Base-by-base conservation (phyloP, 441 rosid species). In the Francoa sonchifolia region DNA sequence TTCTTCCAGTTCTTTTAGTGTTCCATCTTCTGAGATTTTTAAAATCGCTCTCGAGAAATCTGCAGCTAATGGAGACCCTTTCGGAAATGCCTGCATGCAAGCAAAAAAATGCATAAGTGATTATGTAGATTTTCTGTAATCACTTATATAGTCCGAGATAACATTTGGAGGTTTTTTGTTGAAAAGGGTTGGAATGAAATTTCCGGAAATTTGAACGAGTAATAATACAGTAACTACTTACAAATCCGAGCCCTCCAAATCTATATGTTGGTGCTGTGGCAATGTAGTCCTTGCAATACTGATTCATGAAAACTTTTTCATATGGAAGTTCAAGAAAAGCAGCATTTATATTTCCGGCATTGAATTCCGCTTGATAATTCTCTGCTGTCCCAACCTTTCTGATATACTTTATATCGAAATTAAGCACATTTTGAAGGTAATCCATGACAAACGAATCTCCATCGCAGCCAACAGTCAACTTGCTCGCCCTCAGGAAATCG, bases 41-140 rank as follows among this genome's bases (percentile, higher is more conserved):
- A 74, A 36, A 18, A 77, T 72, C 4, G 73, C 79, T 46, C 51
- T 43, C 5, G 79, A 69, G 44, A 77, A 46, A 36, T 72, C 73
- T 6, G 39, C 39, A 8, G 63, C 58, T 3, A 74, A 33, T 4
- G 73, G 66, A 19, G 82, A 72, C 8, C 68, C 73, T 36, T 67
- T 67, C 38, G 56, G 76, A 47, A 74, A 77, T n/a, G 19, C 73
- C 79, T 71, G 50, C 21, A 47, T 0, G 26, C n/a, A 15, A 8
- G 11, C 25, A 21, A 12, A 25, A 9, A 9, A 6, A 1, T 10
- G 17, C 11, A 12, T 12, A 16, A 15, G 18, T 18, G 20, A 8
- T 9, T 6, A 23, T 10, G 8, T 32, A 50, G 14, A 36, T n/a
- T n/a, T n/a, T n/a, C n/a, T n/a, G n/a, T n/a, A n/a, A n/a, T n/a